Conservation (phyloP, 768 basidiomycete species). For the Phylloporus sp. region DNA sequence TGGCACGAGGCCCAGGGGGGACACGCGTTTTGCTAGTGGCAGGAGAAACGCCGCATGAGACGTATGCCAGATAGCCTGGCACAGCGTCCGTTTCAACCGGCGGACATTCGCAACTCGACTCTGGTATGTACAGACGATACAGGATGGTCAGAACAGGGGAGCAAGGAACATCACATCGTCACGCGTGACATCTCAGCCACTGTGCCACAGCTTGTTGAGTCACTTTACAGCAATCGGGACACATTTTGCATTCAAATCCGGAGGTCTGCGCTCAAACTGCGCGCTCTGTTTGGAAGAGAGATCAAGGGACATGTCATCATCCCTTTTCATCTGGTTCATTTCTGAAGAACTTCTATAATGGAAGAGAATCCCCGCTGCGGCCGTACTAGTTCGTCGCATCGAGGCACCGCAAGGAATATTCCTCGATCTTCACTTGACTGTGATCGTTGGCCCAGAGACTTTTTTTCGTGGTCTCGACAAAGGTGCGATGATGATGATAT, state of each 20-base stretch:
- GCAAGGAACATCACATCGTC: slow-evolving; percentile 15
- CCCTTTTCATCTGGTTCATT: slow-evolving; percentile 27
- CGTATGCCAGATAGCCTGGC: slow-evolving; percentile 5
- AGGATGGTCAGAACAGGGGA: slow-evolving; percentile 1
- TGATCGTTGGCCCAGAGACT: slow-evolving; percentile 11
- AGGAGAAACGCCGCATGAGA: slow-evolving; percentile 15
- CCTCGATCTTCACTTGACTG: slow-evolving; percentile 16
- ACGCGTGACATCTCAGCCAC: slow-evolving; percentile 19
- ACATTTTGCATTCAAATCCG: not conserved
- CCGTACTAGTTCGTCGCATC: slow-evolving; percentile 9
- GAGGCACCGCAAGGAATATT: slow-evolving; percentile 16
- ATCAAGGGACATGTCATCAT: slow-evolving; percentile 30
- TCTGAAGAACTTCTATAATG: slow-evolving; percentile 29
- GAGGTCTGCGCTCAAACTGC: slow-evolving; percentile 25
- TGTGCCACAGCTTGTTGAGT: too few species aligned
- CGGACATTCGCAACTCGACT: slow-evolving; percentile 9
- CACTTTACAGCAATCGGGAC: not conserved
- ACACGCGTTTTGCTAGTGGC: slow-evolving; percentile 1
- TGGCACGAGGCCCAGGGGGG: slow-evolving; percentile 20
- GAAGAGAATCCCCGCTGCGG: slow-evolving; percentile 23
- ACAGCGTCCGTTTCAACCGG: slow-evolving; percentile 14
- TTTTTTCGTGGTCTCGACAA: slow-evolving; percentile 2
- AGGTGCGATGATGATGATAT: slow-evolving; percentile 2
- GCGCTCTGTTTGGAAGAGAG: slow-evolving; percentile 21
- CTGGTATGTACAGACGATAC: too few species aligned